Evolutionary conservation across 805 yeast species (phyloP).

Genomic region (Candida ovalis): DNA sequence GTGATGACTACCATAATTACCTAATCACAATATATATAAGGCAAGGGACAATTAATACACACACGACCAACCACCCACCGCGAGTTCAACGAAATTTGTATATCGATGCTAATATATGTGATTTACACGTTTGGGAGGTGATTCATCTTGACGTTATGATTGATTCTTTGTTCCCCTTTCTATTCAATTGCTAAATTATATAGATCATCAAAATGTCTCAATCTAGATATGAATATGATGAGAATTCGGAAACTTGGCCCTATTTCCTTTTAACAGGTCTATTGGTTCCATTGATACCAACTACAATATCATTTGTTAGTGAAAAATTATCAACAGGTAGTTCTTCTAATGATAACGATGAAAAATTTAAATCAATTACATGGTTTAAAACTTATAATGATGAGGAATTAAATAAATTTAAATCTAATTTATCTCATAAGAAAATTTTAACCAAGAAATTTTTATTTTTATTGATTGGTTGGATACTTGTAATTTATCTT

Average conservation of each 20-base stretch:
- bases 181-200: not conserved
- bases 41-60: no score
- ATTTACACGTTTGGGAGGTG: no score
- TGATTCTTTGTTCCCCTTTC: no score
- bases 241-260: constrained; percentile 90
- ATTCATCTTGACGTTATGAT: no score
- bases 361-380: constrained; percentile 19
- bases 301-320: constrained; percentile 26
- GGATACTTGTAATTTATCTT: constrained; percentile 51
- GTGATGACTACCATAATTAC: no score
- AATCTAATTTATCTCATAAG: constrained; percentile 21
- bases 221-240: constrained; percentile 75
- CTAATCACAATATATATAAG: no score
- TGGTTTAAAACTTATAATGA: constrained; percentile 35
- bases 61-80: no score
- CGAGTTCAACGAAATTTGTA: no score
- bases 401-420: constrained; percentile 28
- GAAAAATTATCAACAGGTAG: not conserved
- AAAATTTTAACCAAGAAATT: constrained; percentile 33
- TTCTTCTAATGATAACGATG: not conserved
- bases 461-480: constrained; percentile 45
- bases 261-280: constrained; percentile 75
- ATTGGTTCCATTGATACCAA: constrained; percentile 64
- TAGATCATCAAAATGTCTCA: constrained; percentile 36
- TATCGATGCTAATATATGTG: no score